Evolutionary conservation across 768 basidiomycete species (phyloP), one percentile per base, ranked within the genome.

Genomic region (Calocera viscosa): DNA sequence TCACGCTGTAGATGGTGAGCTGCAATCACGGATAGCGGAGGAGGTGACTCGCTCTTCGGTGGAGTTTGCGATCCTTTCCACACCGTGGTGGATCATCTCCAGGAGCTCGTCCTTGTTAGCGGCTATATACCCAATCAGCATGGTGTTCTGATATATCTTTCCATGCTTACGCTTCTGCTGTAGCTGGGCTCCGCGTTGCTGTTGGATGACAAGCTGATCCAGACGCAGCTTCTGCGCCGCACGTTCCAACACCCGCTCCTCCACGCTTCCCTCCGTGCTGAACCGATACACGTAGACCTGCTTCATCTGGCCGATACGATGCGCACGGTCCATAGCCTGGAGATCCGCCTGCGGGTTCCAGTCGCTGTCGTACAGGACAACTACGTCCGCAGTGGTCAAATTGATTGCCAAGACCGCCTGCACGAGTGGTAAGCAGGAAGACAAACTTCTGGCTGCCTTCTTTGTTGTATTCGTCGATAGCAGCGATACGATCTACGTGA

Each of bases 271-370:
- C 71, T 95, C 91, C 0, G 94, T 95, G 72, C 96, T 88, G 76
- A 96, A 95, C 22, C 94, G 80, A 80, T 91, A 98, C 2, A 96
- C 94, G 72, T 93, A 94, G 22, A 96, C 94, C 76, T 97, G 94
- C 77, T 95, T 97, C 49, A 91, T 95, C 78, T 97, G 94, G 1
- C 94, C 94, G 68, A 95, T 95, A 67, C 93, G 90, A 78, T 95
- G 94, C 0, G 94, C 94, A 67, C 93, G 90, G 73, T 98, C 94
- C 95, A 96, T 97, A 2, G 96, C 96, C 75, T 99, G 96, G 49
- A 99, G 77, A 79, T 99, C 96, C 1, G 95, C 96, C 78, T 99
- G 96, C 1, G 96, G 95, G 76, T 98, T 99, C 94, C 96, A 98
- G 75, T 99, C 96, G 69, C 89, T 91, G 72, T 99, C 96, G 70